Evolutionary conservation across 139 green algal genomes (phyloP).

Genomic region (Choricystis sp.): DNA sequence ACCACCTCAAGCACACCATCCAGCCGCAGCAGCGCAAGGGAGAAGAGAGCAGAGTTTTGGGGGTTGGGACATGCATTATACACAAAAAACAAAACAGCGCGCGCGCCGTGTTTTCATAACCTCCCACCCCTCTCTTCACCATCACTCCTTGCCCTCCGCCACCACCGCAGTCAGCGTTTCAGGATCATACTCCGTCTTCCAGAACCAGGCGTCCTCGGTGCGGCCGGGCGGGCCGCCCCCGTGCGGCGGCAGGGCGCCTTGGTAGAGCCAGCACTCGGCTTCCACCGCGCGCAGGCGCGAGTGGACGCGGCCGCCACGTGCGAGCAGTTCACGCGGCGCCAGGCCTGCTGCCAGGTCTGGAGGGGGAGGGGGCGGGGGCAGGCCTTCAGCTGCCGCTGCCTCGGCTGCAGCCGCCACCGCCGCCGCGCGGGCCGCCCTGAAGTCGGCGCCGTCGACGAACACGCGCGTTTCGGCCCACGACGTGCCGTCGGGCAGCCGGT

Average conservation of each 20-base stretch:
- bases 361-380: not conserved
- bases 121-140: not conserved
- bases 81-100: no score
- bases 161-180: not conserved
- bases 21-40: no score
- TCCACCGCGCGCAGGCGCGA: not conserved
- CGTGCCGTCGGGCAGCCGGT: not conserved
- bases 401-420: no score
- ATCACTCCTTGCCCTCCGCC: not conserved
- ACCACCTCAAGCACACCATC: no score
- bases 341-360: not conserved
- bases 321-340: not conserved
- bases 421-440: not conserved
- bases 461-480: not conserved
- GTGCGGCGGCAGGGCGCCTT: not conserved
- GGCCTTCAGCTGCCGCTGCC: not conserved
- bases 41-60: no score
- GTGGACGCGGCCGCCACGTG: not conserved
- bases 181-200: no score
- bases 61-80: no score
- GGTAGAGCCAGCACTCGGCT: not conserved
- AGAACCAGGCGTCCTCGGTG: no score
- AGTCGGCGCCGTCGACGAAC: not conserved
- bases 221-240: no score
- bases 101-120: no score